Evolutionary conservation across 352 stramenopile species (phyloP).

Genomic region (Pythium sukuiense): DNA sequence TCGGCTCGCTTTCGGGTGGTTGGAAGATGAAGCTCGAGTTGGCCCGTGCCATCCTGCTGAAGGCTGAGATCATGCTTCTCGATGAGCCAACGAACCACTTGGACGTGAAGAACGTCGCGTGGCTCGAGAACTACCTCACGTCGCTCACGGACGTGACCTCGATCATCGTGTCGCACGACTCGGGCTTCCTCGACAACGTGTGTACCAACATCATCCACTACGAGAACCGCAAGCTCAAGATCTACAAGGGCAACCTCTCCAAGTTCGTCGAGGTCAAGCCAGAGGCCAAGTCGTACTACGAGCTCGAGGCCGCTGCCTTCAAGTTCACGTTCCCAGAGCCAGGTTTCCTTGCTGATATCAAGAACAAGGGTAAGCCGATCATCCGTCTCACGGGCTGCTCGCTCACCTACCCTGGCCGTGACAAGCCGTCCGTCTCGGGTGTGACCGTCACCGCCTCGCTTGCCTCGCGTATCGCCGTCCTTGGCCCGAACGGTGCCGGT

Average conservation of each 20-base stretch:
- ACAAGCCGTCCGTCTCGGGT: slow-evolving; percentile 85
- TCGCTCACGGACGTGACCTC: slow-evolving; percentile 88
- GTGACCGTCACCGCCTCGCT: slow-evolving; percentile 80
- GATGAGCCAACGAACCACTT: slow-evolving; percentile 96
- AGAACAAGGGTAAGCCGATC: slow-evolving; percentile 91
- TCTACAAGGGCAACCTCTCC: slow-evolving; percentile 86
- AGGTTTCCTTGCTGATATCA: slow-evolving; percentile 88
- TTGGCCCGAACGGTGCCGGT: slow-evolving; percentile 92
- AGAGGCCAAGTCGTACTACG: slow-evolving; percentile 89
- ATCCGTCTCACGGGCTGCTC: slow-evolving; percentile 87
- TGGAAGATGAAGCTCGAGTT: slow-evolving; percentile 96
- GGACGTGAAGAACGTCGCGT: slow-evolving; percentile 92
- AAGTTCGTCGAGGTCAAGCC: slow-evolving; percentile 86
- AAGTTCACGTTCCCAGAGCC: slow-evolving; percentile 89
- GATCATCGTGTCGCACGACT: slow-evolving; percentile 96
- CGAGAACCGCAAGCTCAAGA: slow-evolving; percentile 91
- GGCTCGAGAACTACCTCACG: slow-evolving; percentile 92
- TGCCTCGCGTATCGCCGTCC: slow-evolving; percentile 74
- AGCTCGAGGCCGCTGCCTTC: slow-evolving; percentile 80
- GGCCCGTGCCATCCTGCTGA: slow-evolving; percentile 93
- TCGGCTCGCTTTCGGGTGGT: slow-evolving; percentile 93
- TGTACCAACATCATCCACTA: slow-evolving; percentile 99
- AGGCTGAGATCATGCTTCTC: slow-evolving; percentile 96
- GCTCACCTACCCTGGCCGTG: slow-evolving; percentile 78
- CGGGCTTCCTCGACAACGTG: slow-evolving; percentile 97